Base-by-base conservation (phyloP, 768 basidiomycete species). In the Auriscalpium microsporum region DNA sequence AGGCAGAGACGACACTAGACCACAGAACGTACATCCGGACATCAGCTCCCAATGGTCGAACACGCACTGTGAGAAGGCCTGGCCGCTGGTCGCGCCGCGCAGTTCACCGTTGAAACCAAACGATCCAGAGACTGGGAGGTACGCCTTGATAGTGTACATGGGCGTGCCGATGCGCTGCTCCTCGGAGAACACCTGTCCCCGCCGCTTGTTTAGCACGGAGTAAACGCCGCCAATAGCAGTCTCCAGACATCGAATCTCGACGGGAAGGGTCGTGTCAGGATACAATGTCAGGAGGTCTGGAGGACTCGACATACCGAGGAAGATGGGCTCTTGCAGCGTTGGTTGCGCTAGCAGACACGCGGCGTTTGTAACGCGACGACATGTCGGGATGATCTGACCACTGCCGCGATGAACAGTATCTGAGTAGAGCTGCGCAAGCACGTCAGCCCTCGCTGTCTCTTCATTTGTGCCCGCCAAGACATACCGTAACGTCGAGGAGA, bases 321-420 rank as follows among this genome's bases (percentile, higher is more conserved):
- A 98, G 71, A 98, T 76, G 55, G 96, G 96, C 73, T 99, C 96
- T 70, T 97, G 95, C 58, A 99, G 81, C 74, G 81, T 80, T 45
- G 96, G 96, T 10, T 79, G 79, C 58, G 94, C 94, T 63, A 99
- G 84, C 63, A 98, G 69, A 71, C 92, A 90, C 52, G 95, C 93
- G 59, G 96, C 95, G 73, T 98, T 97, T 68, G 87, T 89, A 62
- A 86, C 94, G 69, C 96, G 90, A 75, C 96, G 87, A 74, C 88
- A 91, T 40, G 92, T 94, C 55, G 95, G 95, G 72, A 99, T 97
- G 67, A 98, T 81, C 73, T 98, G 91, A 73, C 95, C 95, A 78
- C 94, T 94, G 72, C 96, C 95, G 78, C 95, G 90, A 74, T 99
- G 96, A 70, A 99, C 98, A 60, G 95, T 94, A 80, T 99, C 95